Conservation (phyloP, 106 monocot species). For the Acanthochlamys bracteata region DNA sequence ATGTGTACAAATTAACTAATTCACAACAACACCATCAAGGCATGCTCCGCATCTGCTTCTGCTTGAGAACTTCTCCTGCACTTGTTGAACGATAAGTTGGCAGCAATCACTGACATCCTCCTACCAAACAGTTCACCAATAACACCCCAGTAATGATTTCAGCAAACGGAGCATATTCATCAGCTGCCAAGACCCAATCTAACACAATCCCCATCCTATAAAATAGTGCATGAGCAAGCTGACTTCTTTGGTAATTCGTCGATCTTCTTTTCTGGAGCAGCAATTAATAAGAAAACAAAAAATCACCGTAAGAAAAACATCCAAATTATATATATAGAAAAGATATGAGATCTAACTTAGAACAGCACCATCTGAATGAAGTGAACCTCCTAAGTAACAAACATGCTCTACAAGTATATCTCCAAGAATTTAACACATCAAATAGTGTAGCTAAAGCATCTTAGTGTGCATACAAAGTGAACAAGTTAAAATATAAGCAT, state of each 20-base stretch:
- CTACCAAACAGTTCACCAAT: too few species aligned
- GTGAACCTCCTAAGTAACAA: neutral
- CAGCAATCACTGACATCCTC: too few species aligned
- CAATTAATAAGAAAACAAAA: neutral
- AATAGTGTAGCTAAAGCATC: neutral
- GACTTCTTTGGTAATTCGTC: slow-evolving; percentile 16
- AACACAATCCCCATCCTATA: neutral
- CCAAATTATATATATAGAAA: neutral
- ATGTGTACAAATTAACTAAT: too few species aligned
- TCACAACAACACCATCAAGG: too few species aligned
- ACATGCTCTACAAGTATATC: neutral
- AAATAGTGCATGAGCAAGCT: slow-evolving; percentile 12
- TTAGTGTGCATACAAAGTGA: too few species aligned
- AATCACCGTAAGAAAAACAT: neutral
- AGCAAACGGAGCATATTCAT: too few species aligned
- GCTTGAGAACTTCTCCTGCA: too few species aligned
- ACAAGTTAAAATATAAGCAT: too few species aligned
- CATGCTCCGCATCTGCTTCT: too few species aligned
- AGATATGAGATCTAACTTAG: neutral
- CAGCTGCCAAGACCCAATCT: neutral
- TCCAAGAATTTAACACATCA: neutral
- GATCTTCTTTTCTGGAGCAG: slow-evolving; percentile 12
- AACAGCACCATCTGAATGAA: neutral
- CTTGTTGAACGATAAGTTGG: too few species aligned
- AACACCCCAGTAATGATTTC: too few species aligned